A percentile compares a stretch with the other conserved stretches of the same genome.
These are phyloP conservation scores for Arthrinium puccinioides DNA, from an alignment of 2,329 filamentous ascomycete genomes.

Conservation along the genomic window DNA sequence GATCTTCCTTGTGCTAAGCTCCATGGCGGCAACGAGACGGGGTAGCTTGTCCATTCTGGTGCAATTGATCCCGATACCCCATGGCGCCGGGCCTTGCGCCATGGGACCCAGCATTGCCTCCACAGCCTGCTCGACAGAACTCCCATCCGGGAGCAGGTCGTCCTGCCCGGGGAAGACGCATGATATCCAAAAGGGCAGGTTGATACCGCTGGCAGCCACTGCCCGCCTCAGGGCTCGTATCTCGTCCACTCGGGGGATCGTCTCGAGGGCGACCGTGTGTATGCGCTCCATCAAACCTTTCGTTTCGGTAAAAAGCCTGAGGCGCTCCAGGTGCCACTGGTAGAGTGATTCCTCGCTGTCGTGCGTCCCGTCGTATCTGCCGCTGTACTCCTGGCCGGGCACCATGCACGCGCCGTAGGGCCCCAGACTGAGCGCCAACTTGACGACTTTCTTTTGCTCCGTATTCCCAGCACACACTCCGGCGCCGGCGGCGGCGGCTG, in stretches of 20 bases:
- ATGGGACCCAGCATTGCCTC: slow-evolving; percentile 18
- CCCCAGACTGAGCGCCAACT: slow-evolving; percentile 53
- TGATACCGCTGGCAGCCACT: slow-evolving; percentile 20
- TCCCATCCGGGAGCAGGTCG: slow-evolving; percentile 48
- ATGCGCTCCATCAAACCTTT: slow-evolving; percentile 30
- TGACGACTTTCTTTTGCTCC: slow-evolving; percentile 5
- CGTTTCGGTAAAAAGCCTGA: slow-evolving; percentile 41
- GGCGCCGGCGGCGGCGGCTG: slow-evolving; percentile 17
- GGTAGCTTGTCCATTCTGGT: slow-evolving; percentile 58
- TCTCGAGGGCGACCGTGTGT: slow-evolving; percentile 56
- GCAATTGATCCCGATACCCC: slow-evolving; percentile 63
- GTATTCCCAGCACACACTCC: no score
- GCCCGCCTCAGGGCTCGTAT: slow-evolving; percentile 44
- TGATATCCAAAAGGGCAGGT: slow-evolving; percentile 50
- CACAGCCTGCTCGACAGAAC: slow-evolving; percentile 32
- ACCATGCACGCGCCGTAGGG: slow-evolving; percentile 63
- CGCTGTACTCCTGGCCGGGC: slow-evolving; percentile 59
- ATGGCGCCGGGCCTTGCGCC: slow-evolving; percentile 30
- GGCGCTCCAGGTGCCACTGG: slow-evolving; percentile 49
- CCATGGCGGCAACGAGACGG: slow-evolving; percentile 36
- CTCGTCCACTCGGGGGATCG: slow-evolving; percentile 57
- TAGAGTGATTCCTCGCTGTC: slow-evolving; percentile 34
- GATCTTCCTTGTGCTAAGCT: slow-evolving; percentile 18
- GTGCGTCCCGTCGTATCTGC: slow-evolving; percentile 47
- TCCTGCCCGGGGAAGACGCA: slow-evolving; percentile 53